A percentile compares a stretch with the other conserved stretches of the same genome.
Evolutionary conservation across 495 filamentous ascomycete species (phyloP).

Genomic region (Penicillium ochrochloron): DNA sequence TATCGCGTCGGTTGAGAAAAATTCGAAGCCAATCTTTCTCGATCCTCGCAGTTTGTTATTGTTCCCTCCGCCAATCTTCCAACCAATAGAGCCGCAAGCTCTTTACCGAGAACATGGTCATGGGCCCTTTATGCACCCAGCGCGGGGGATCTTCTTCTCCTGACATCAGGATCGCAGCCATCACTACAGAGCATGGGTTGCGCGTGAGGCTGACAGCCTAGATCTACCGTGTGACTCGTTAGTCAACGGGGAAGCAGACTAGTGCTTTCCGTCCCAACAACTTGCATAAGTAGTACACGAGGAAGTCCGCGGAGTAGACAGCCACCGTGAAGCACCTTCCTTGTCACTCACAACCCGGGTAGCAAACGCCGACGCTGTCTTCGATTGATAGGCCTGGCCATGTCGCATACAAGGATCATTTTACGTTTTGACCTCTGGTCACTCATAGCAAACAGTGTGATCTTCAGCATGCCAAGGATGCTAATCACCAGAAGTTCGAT

Average conservation of each 20-base stretch:
- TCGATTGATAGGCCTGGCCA: not conserved
- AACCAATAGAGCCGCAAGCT: not conserved
- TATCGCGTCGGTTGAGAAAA: not conserved
- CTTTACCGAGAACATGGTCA: not conserved
- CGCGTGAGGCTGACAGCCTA: not conserved
- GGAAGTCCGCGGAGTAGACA: not conserved
- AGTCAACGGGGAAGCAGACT: not conserved
- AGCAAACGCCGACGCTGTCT: not conserved
- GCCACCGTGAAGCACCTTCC: not conserved
- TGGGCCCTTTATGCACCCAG: not conserved
- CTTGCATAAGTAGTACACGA: not conserved
- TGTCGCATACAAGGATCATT: not conserved
- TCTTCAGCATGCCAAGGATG: not conserved
- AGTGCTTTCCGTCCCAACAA: not conserved
- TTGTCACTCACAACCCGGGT: not conserved
- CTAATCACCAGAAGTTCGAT: not conserved
- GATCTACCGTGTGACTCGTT: not conserved
- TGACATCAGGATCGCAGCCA: not conserved
- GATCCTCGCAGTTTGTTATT: not conserved
- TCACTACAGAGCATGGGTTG: not conserved
- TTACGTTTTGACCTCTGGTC: not conserved
- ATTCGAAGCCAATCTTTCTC: not conserved
- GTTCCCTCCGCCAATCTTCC: not conserved
- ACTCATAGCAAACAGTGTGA: not conserved
- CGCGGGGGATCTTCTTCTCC: slow-evolving; percentile 2